A percentile compares a stretch with the other conserved stretches of the same genome.
Evolutionary conservation across 768 basidiomycete species (phyloP).

Genomic region (Fomitopsis serialis): DNA sequence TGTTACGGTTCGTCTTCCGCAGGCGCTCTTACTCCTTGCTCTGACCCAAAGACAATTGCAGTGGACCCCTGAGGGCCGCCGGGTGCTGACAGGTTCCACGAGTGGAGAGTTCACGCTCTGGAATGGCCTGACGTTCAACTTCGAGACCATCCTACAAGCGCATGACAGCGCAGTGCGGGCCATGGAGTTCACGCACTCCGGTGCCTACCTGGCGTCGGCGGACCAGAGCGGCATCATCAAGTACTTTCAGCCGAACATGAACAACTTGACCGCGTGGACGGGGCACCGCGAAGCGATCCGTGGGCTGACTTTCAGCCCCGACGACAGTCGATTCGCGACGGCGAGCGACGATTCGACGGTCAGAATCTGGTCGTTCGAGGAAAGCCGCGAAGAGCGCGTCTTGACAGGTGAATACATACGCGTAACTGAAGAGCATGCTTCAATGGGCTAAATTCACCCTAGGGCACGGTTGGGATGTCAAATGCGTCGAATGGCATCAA

Average conservation of each 20-base stretch:
- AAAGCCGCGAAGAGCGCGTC: conserved; percentile 82
- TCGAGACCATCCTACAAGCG: conserved; percentile 98
- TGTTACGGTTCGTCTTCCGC: conserved; percentile 63
- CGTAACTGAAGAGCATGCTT: neutral
- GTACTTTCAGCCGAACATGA: conserved; percentile 99
- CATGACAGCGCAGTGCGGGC: conserved; percentile 94
- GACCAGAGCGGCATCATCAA: conserved; percentile 95
- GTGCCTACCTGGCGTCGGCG: conserved; percentile 87
- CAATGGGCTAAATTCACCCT: neutral
- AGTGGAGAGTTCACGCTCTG: conserved; percentile 98
- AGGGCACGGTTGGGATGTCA: conserved; percentile 99
- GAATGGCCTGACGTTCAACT: conserved; percentile 99
- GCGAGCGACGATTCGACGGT: conserved; percentile 95
- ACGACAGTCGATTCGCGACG: conserved; percentile 89
- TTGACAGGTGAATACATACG: conserved; percentile 55
- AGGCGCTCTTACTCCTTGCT: neutral
- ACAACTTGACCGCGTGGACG: conserved; percentile 91
- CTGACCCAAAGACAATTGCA: conserved; percentile 24
- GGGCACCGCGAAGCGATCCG: conserved; percentile 96
- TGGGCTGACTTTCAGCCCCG: conserved; percentile 86
- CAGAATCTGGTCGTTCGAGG: conserved; percentile 93
- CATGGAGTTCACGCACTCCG: conserved; percentile 86
- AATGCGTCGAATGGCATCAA: conserved; percentile 98
- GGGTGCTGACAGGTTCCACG: conserved; percentile 91
- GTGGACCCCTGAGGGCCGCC: conserved; percentile 97